A percentile compares a stretch with the other conserved stretches of the same genome.
phyloP scores from a whole-genome alignment of 2,329 filamentous ascomycete species.

The Cladosporium sp. region DNA sequence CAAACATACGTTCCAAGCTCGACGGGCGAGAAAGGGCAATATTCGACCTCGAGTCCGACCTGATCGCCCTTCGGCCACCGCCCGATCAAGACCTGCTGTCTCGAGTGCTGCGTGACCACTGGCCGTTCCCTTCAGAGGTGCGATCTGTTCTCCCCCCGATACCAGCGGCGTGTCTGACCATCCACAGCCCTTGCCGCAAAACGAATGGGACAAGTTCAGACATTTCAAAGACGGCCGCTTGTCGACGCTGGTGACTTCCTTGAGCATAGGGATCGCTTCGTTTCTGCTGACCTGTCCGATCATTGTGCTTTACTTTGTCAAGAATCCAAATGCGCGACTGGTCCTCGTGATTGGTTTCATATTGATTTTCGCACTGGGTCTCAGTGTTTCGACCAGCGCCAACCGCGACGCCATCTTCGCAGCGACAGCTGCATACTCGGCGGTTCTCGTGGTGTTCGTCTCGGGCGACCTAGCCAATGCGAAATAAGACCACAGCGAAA shows the following conservation, averaged over 20 bases:
- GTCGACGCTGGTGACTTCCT: not conserved
- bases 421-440: constrained; percentile 21
- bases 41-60: constrained; percentile 5
- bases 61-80: constrained; percentile 9
- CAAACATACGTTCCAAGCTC: not conserved
- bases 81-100: constrained; percentile 15
- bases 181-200: not conserved
- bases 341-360: constrained; percentile 19
- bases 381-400: constrained; percentile 18
- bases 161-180: not conserved
- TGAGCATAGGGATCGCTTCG: constrained; percentile 19
- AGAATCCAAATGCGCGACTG: constrained; percentile 1
- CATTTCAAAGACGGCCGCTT: constrained; percentile 3
- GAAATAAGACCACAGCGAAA: not conserved
- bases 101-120: constrained; percentile 12
- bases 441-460: constrained; percentile 22
- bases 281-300: constrained; percentile 20
- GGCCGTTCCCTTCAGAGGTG: constrained; percentile 13
- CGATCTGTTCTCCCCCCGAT: not conserved
- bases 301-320: constrained; percentile 20
- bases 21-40: not conserved
- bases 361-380: constrained; percentile 19
- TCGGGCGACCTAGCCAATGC: constrained; percentile 3
- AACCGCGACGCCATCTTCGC: constrained; percentile 22
- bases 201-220: not conserved